Evolutionary conservation across 495 filamentous ascomycete genomes (phyloP).

Genomic region (Durotheca rogersii): DNA sequence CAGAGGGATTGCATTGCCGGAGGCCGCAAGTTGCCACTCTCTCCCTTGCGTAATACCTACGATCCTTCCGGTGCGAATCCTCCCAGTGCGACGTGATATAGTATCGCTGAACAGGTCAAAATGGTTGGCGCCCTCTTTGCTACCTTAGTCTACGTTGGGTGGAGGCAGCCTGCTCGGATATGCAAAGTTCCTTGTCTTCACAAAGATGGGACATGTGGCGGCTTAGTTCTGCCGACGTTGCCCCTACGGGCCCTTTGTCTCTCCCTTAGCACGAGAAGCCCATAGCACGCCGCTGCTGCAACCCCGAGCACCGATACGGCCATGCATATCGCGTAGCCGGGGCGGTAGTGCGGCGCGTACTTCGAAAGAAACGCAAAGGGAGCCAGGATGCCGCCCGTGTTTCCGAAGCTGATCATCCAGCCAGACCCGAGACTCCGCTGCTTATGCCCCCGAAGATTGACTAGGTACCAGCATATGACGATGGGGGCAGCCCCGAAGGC

Average conservation of each 20-base stretch:
- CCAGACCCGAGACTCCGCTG: constrained; percentile 70
- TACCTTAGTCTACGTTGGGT: too few relatives aligned
- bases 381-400: constrained; percentile 31
- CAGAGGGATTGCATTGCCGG: too few relatives aligned
- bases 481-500: constrained; percentile 63
- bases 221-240: too few relatives aligned
- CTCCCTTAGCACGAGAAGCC: constrained; percentile 6
- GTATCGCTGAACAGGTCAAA: too few relatives aligned
- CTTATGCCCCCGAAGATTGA: constrained; percentile 75
- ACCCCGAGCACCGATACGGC: constrained; percentile 32
- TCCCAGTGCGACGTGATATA: too few relatives aligned
- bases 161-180: too few relatives aligned
- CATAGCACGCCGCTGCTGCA: not conserved
- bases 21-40: too few relatives aligned
- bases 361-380: constrained; percentile 27
- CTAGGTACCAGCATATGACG: constrained; percentile 77
- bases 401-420: constrained; percentile 36
- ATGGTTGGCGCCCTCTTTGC: too few relatives aligned
- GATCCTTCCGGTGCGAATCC: too few relatives aligned
- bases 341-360: constrained; percentile 33
- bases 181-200: too few relatives aligned
- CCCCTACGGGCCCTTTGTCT: constrained; percentile 3
- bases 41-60: too few relatives aligned
- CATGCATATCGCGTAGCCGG: constrained; percentile 22
- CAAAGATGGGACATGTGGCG: too few relatives aligned